Conservation (phyloP, 352 stramenopile species). For the Albugo candida region DNA sequence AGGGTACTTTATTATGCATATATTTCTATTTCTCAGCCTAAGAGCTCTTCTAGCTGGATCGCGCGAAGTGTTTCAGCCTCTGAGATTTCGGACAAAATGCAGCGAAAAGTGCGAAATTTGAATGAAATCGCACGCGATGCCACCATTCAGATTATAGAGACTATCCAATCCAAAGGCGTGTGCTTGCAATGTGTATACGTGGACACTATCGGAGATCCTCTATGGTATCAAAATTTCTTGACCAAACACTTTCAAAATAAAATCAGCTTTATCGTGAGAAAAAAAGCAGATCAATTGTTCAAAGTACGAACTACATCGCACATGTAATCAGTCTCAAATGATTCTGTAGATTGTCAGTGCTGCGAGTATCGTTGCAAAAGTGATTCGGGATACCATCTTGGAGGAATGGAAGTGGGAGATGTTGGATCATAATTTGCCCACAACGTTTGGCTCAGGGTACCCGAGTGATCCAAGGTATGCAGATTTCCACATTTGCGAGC, state of each 20-base stretch:
- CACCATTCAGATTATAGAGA: constrained; percentile 85
- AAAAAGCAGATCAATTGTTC: constrained; percentile 93
- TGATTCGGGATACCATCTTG: constrained; percentile 80
- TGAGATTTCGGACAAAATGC: constrained; percentile 91
- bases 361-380: constrained; percentile 87
- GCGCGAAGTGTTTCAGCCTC: constrained; percentile 79
- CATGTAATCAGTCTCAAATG: not conserved
- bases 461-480: constrained; percentile 81
- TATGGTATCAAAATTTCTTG: constrained; percentile 81
- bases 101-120: constrained; percentile 75
- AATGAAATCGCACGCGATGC: constrained; percentile 90
- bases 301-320: constrained; percentile 23
- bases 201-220: constrained; percentile 87
- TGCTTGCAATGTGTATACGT: constrained; percentile 83
- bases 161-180: constrained; percentile 70
- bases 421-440: constrained; percentile 27
- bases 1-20: constrained; percentile 15
- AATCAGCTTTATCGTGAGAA: constrained; percentile 89
- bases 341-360: constrained; percentile 63
- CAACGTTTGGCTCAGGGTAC: constrained; percentile 80
- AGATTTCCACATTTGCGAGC: not conserved
- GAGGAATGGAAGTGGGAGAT: constrained; percentile 81
- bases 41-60: constrained; percentile 52
- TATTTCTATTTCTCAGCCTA: not conserved
- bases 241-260: constrained; percentile 76